Percentiles rank a stretch among this genome's conserved stretches.
phyloP scores from a whole-genome alignment of 2,329 filamentous ascomycete genomes.

The Clonostachys rosea region DNA sequence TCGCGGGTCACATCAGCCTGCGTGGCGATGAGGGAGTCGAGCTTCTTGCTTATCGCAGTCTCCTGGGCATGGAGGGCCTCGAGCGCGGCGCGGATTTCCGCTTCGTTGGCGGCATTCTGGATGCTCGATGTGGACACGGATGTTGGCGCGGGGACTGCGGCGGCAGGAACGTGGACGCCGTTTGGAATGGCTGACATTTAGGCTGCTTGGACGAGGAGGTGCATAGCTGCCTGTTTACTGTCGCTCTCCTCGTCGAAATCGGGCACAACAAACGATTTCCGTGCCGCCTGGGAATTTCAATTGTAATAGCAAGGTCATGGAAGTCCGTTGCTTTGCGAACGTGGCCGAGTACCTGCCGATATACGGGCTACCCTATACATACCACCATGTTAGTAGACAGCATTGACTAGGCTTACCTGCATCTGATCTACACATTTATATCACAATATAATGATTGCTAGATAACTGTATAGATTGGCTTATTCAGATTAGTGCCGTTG shows the following conservation, averaged over 20 bases:
- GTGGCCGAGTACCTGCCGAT: no score
- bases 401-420: no score
- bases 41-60: constrained; percentile 64
- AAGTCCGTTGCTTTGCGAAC: no score
- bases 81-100: constrained; percentile 76
- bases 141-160: constrained; percentile 12
- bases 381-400: no score
- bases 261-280: no score
- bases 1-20: constrained; percentile 86
- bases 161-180: constrained; percentile 27
- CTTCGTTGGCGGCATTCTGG: constrained; percentile 67
- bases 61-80: constrained; percentile 73
- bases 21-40: constrained; percentile 73
- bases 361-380: no score
- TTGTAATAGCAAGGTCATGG: neutral
- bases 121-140: constrained; percentile 29
- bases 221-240: constrained; percentile 32
- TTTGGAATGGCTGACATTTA: constrained; percentile 44
- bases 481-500: no score
- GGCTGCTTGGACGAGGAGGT: constrained; percentile 24
- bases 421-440: no score
- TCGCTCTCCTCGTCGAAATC: constrained; percentile 1
- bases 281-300: no score
- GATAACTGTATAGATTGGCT: no score
- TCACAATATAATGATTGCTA: no score